Evolutionary conservation across 176 grass and related monocot species (phyloP), one percentile per base, ranked within the genome.

Genomic region (Tuctoria greenei): DNA sequence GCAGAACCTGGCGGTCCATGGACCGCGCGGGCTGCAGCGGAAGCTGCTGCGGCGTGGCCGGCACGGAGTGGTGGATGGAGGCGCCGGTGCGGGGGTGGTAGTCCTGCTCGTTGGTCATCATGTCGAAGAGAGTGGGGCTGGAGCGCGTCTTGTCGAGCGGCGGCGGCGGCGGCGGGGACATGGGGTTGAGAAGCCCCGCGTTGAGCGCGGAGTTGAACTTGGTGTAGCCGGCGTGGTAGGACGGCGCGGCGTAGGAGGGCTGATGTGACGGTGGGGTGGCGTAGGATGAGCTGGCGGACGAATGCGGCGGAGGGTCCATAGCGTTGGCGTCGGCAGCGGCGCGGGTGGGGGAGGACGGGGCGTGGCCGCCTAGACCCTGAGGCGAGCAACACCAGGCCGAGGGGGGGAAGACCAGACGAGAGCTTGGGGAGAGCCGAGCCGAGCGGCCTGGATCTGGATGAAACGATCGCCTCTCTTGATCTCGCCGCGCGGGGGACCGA

Each of bases 41-140:
- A 43, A 66, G 85, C 25, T 21, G 81, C 14, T 47, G 73, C 6
- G 57, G 67, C 16, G 74, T 46, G 13, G 76, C 61, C 4, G 80
- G 84, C 42, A 81, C 49, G 66, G 86, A 52, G 61, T 82, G 79
- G 61, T 82, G 79, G 80, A 58, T 21, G 26, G 27, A 35, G 24
- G 59, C 49, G 45, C 56, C 58, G 26, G 67, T 16, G 49, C 88
- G 91, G 15, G 91, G 91, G 55, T 92, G 91, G 84, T 98, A 98
- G 58, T 94, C 95, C 82, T 94, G 95, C 84, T 98, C 95, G 84
- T 98, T 98, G 57, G 95, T 76, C 95, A 98, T 98, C 95, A 98
- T 94, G 79, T 98, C 95, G 71, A 92, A 94, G 59, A 98, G 88
- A 14, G 95, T 98, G 37, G 95, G 95, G 68, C 95, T 98, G 60